Base-by-base conservation (phyloP, 2,329 filamentous ascomycete species). In the Huntiella moniliformis region DNA sequence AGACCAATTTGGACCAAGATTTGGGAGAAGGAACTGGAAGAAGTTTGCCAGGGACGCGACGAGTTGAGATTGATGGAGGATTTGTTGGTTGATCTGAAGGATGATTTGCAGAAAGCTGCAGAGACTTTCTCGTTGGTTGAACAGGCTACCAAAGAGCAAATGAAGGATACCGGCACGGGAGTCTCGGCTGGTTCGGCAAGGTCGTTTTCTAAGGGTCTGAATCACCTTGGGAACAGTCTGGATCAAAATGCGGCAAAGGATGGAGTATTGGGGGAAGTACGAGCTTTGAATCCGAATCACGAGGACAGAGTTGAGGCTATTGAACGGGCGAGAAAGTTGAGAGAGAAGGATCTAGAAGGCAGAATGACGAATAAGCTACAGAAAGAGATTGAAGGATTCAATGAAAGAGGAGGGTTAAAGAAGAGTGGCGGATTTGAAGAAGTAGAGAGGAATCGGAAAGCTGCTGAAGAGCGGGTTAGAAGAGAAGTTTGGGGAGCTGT, bases 1-100 rank as follows among this genome's bases (percentile, higher is more conserved):
- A 94, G 94, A 61, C 91, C 91, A 0, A 70, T 95, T 48, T 98
- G 91, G 88, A 95, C 86, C 46, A 95, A 95, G 73, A 93, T 96
- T 52, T 98, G 91, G 91, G 88, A 96, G 71, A 87, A 92, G 63
- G 87, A 96, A 61, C 68, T 98, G 39, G 85, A 96, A 61, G 79
- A 88, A 44, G 88, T 98, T 2, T 96, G 91, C 63, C 86, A 93
- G 59, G 91, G 95, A 57, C 78, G 87, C 53, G 88, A 96, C 57
- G 79, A 95, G 61, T 74, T 98, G 54, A 91, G 86, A 42, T 82
- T 96, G 69, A 88, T 94, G 67, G 91, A 98, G 65, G 91, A 96
- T 55, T 73, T 98, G 51, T 80, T 88, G 52, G 77, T 87, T 38
- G 91, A 98, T 65, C 65, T 98, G 52, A 78, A 91, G 56, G 87